These are phyloP conservation scores for Ogataea nitratoaversa DNA, from an alignment of 805 yeast species.

Conservation along the genomic window DNA sequence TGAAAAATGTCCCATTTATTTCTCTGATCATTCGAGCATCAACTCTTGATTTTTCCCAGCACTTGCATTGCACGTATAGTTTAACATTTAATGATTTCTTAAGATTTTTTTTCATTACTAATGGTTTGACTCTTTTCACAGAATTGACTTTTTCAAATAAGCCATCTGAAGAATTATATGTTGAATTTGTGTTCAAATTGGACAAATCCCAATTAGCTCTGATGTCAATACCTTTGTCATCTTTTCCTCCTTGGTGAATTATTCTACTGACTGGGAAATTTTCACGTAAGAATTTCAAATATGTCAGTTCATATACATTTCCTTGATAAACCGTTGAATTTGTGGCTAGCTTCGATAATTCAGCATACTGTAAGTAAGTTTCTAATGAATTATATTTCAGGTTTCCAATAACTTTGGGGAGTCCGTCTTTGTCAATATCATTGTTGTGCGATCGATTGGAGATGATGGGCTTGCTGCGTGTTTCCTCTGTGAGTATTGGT, in stretches of 20 bases:
- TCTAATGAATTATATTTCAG: constrained; percentile 28
- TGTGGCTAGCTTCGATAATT: constrained; percentile 35
- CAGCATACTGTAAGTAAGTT: constrained; percentile 32
- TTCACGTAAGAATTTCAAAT: constrained; percentile 35
- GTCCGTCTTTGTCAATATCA: too few species aligned
- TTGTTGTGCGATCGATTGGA: too few species aligned
- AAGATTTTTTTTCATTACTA: constrained; percentile 14
- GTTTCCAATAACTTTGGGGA: constrained; percentile 11
- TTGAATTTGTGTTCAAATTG: constrained; percentile 13
- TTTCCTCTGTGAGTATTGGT: too few species aligned
- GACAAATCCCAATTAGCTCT: constrained; percentile 46
- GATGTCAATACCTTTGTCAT: constrained; percentile 55
- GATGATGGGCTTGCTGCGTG: too few species aligned
- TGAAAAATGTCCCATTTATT: constrained; percentile 46
- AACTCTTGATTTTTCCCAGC: constrained; percentile 37
- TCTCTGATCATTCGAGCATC: constrained; percentile 49
- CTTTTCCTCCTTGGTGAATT: constrained; percentile 49
- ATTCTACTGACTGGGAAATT: constrained; percentile 36
- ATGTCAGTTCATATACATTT: constrained; percentile 48
- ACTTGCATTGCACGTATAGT: constrained; percentile 54
- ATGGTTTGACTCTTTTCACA: constrained; percentile 23
- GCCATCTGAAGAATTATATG: constrained; percentile 2
- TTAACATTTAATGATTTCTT: constrained; percentile 30
- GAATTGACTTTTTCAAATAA: constrained; percentile 22
- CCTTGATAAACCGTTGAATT: constrained; percentile 50